Evolutionary conservation across 2,329 filamentous ascomycete species (phyloP).

Genomic region (Berkeleyomyces rouxiae): DNA sequence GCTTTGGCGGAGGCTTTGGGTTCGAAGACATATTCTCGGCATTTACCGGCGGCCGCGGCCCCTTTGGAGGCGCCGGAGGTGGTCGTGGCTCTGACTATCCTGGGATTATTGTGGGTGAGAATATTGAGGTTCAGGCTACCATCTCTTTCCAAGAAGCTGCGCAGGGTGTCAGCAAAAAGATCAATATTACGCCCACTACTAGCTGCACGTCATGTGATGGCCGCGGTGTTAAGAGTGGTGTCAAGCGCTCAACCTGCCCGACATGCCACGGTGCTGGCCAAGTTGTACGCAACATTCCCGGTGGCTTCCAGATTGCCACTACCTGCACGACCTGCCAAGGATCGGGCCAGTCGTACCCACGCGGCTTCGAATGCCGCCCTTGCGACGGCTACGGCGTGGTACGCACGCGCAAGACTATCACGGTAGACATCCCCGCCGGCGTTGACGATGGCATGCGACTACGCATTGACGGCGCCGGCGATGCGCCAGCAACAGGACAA

Average conservation of each 20-base stretch:
- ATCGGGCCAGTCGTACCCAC: conserved; percentile 57
- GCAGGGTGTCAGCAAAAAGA: conserved; percentile 77
- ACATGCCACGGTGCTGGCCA: conserved; percentile 75
- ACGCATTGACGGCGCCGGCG: conserved; percentile 69
- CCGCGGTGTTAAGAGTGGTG: conserved; percentile 67
- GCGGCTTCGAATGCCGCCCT: conserved; percentile 61
- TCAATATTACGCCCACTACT: conserved; percentile 66
- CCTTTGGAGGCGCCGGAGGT: conserved; percentile 39
- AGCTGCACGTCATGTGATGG: conserved; percentile 72
- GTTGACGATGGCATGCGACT: conserved; percentile 95
- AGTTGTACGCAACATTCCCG: conserved; percentile 73
- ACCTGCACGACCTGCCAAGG: conserved; percentile 74
- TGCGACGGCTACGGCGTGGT: conserved; percentile 75
- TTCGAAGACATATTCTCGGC: conserved; percentile 92
- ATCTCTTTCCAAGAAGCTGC: conserved; percentile 95
- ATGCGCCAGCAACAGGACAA: conserved; percentile 63
- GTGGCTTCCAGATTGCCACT: conserved; percentile 89
- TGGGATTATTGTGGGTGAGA: conserved; percentile 79
- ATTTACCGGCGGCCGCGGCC: conserved; percentile 44
- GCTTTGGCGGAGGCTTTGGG: conserved; percentile 72
- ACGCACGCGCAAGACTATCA: conserved; percentile 66
- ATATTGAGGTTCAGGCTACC: conserved; percentile 84
- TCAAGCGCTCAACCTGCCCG: conserved; percentile 56
- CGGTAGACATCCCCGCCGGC: conserved; percentile 81
- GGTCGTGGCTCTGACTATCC: conserved; percentile 54